Percentiles rank a stretch among this genome's conserved stretches.
Evolutionary conservation across 768 basidiomycete species (phyloP).

Genomic region (Rhizopogon salebrosus): DNA sequence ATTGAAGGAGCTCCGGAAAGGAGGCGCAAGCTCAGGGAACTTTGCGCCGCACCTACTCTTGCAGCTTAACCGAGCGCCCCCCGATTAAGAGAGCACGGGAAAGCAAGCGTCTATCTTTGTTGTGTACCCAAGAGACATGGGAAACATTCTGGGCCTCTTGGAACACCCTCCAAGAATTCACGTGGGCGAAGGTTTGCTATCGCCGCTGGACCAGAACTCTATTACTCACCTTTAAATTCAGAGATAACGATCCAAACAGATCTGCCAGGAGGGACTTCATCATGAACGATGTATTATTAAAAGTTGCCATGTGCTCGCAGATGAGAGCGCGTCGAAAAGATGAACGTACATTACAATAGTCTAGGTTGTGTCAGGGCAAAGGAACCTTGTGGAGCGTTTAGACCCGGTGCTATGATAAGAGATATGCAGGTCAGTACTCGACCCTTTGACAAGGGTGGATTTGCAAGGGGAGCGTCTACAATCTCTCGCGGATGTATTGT

Average conservation of each 20-base stretch:
- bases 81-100: constrained; percentile 1
- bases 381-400: background rate
- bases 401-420: constrained; percentile 1
- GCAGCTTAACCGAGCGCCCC: background rate
- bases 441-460: background rate
- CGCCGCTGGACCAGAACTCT: constrained; percentile 11
- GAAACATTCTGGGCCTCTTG: background rate
- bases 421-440: background rate
- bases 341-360: background rate
- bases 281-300: background rate
- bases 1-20: background rate
- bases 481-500: background rate
- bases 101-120: background rate
- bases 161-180: constrained; percentile 3
- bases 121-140: background rate
- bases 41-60: background rate
- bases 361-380: background rate
- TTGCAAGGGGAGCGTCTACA: background rate
- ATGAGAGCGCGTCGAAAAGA: background rate
- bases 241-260: constrained; percentile 4
- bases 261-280: background rate
- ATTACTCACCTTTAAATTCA: constrained; percentile 15
- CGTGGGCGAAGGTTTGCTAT: constrained; percentile 12
- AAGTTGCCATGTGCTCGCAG: constrained; percentile 3
- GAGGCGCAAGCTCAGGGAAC: background rate